Conservation (phyloP, 163 green algal genomes). For the Scenedesmus sp. region DNA sequence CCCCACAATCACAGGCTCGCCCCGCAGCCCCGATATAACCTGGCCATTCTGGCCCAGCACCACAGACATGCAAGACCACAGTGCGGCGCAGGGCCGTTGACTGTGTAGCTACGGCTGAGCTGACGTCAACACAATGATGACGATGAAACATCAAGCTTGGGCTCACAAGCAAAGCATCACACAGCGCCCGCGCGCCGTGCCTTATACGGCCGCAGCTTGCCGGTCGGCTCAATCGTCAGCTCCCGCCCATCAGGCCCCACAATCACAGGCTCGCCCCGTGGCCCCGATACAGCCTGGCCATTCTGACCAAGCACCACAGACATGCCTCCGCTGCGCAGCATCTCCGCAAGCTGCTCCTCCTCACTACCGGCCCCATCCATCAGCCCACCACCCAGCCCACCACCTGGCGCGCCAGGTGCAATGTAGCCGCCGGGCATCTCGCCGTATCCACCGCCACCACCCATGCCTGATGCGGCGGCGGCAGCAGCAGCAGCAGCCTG, state of each 20-base stretch:
- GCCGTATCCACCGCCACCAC: background rate
- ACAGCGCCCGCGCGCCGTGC: background rate
- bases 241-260: slow-evolving; percentile 35
- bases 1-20: slow-evolving; percentile 42
- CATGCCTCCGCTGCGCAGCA: slow-evolving; percentile 3
- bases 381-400: background rate
- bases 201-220: slow-evolving; percentile 40
- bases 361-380: background rate
- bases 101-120: too few species aligned
- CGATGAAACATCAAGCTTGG: too few species aligned
- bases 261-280: slow-evolving; percentile 43
- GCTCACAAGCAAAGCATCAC: background rate
- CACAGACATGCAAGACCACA: slow-evolving; percentile 12
- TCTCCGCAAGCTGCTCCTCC: background rate
- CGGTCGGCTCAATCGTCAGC: slow-evolving; percentile 26
- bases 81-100: too few species aligned
- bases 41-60: slow-evolving; percentile 24
- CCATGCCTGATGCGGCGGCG: background rate
- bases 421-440: background rate
- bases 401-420: background rate
- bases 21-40: slow-evolving; percentile 1
- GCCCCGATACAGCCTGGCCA: slow-evolving; percentile 32
- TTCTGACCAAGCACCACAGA: slow-evolving; percentile 46
- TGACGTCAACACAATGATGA: too few species aligned
- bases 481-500: slow-evolving; percentile 4